Evolutionary conservation across 805 yeast species (phyloP).

Genomic region (Candida railenensis): DNA sequence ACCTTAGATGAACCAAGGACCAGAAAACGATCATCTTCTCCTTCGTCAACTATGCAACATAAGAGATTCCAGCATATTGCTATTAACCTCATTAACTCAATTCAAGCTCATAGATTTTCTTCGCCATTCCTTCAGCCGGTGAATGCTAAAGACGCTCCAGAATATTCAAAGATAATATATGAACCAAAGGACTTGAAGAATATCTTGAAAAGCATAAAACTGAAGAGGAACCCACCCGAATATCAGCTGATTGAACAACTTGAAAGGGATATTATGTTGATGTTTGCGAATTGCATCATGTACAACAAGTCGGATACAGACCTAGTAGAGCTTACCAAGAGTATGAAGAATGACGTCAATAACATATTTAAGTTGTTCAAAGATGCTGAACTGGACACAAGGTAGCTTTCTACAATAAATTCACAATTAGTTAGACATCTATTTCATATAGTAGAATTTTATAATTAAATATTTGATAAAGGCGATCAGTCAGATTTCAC

Average conservation of each 20-base stretch:
- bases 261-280: slow-evolving; percentile 66
- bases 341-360: slow-evolving; percentile 69
- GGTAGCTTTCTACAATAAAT: too few relatives aligned
- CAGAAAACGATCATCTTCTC: slow-evolving; percentile 15
- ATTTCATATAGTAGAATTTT: too few relatives aligned
- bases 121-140: slow-evolving; percentile 75
- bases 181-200: slow-evolving; percentile 70
- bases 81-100: slow-evolving; percentile 58
- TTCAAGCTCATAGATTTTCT: slow-evolving; percentile 69
- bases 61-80: slow-evolving; percentile 64
- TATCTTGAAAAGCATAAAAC: slow-evolving; percentile 54
- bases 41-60: slow-evolving; percentile 21
- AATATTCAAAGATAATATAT: slow-evolving; percentile 59
- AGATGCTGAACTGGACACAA: slow-evolving; percentile 37
- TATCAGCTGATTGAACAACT: slow-evolving; percentile 60
- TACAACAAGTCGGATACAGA: slow-evolving; percentile 68
- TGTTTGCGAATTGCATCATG: slow-evolving; percentile 87
- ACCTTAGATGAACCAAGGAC: slow-evolving; percentile 10
- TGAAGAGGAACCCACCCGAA: slow-evolving; percentile 29
- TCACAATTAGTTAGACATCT: background rate
- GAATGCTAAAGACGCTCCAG: slow-evolving; percentile 63
- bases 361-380: slow-evolving; percentile 56
- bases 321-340: slow-evolving; percentile 58
- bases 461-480: background rate
- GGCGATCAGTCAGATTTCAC: background rate